A percentile compares a stretch with the other conserved stretches of the same genome.
Conservation (phyloP, 1,139 yeast species). For the Yamadazyma dushanensis region DNA sequence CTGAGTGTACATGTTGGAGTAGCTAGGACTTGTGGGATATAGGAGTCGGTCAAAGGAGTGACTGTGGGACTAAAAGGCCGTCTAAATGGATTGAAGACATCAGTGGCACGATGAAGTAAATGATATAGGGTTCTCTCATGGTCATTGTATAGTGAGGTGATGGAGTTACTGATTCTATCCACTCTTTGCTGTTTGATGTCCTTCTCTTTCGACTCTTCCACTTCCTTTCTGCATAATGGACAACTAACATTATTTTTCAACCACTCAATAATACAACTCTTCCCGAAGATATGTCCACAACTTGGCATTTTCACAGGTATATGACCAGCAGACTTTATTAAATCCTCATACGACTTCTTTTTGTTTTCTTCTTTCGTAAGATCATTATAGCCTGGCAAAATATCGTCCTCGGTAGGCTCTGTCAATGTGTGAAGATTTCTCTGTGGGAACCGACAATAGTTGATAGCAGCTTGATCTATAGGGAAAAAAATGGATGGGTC, state of each 20-base stretch:
- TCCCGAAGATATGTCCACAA: conserved; percentile 45
- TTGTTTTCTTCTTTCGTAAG: conserved; percentile 16
- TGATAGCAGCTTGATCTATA: conserved; percentile 30
- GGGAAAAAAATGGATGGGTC: conserved; percentile 45
- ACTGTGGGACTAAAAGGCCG: conserved; percentile 38
- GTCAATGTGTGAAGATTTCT: conserved; percentile 26
- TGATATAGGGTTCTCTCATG: conserved; percentile 24
- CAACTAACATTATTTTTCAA: conserved; percentile 41
- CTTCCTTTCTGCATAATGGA: conserved; percentile 48
- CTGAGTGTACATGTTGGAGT: conserved; percentile 14
- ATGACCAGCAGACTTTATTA: conserved; percentile 25
- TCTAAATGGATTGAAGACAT: conserved; percentile 40
- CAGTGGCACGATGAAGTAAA: conserved; percentile 33
- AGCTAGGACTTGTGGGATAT: conserved; percentile 41
- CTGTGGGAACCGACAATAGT: conserved; percentile 36
- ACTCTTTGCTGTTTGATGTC: conserved; percentile 20
- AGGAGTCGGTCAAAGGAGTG: conserved; percentile 46
- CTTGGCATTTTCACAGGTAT: conserved; percentile 45
- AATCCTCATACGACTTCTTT: conserved; percentile 12
- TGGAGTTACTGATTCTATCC: conserved; percentile 17
- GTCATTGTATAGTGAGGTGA: conserved; percentile 15
- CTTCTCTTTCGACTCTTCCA: conserved; percentile 28
- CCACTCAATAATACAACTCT: conserved; percentile 46
- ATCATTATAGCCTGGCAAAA: conserved; percentile 31
- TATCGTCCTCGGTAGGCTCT: conserved; percentile 26